Percentiles rank a stretch among this genome's conserved stretches.
Conservation (phyloP, 768 basidiomycete genomes). For the Termitomyces eurrhizus region DNA sequence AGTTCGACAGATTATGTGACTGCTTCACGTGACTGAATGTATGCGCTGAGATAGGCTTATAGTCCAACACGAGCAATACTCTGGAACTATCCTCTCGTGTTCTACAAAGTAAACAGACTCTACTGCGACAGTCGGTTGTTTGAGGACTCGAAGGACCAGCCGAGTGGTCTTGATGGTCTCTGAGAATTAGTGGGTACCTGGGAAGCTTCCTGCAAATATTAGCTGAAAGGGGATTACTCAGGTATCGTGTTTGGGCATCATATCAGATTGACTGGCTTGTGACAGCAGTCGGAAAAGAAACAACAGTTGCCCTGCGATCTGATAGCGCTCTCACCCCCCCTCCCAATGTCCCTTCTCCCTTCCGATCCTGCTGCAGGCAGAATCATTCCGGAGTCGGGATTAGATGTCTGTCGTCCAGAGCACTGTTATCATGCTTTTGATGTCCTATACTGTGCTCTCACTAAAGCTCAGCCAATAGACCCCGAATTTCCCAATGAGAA, state of each 20-base stretch:
- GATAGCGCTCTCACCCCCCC: conserved; percentile 21
- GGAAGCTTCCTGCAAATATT: not conserved
- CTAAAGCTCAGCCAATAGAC: conserved; percentile 47
- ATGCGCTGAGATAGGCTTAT: too few species aligned
- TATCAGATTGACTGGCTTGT: conserved; percentile 5
- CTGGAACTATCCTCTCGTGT: not conserved
- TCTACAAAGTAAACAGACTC: not conserved
- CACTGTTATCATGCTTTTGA: conserved; percentile 86
- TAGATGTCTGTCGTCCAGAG: conserved; percentile 57
- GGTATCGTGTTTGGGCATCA: conserved; percentile 4
- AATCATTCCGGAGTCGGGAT: conserved; percentile 32
- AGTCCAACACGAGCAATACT: not conserved
- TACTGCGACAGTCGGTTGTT: not conserved
- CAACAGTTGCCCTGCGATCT: not conserved
- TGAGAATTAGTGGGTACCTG: not conserved
- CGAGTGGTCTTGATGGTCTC: not conserved
- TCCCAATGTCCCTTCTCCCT: conserved; percentile 52
- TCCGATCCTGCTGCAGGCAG: conserved; percentile 41
- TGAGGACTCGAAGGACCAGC: not conserved
- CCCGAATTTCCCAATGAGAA: conserved; percentile 70
- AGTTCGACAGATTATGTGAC: too few species aligned
- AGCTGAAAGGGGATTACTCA: conserved; percentile 7
- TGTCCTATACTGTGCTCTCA: conserved; percentile 73
- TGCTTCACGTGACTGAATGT: too few species aligned
- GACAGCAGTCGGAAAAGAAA: not conserved